Conservation (phyloP, 805 yeast genomes). For the Torulaspora franciscae region DNA sequence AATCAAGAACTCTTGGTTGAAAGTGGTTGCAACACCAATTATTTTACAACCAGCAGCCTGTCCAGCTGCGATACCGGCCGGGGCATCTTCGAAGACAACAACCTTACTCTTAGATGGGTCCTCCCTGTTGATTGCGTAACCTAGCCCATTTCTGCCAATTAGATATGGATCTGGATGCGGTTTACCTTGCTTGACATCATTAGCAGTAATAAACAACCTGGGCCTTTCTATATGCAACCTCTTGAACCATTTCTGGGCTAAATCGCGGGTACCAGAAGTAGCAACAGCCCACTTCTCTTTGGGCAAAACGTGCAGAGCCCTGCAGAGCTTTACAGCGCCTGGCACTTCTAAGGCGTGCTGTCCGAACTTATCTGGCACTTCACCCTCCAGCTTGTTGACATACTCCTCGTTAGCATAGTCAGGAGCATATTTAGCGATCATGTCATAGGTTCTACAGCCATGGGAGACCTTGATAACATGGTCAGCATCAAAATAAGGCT, state of each 20-base stretch:
- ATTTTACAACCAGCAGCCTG: constrained; percentile 77
- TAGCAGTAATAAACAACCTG: constrained; percentile 75
- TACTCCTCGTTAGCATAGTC: constrained; percentile 63
- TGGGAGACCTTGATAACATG: constrained; percentile 70
- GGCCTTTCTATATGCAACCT: constrained; percentile 60
- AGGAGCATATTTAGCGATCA: constrained; percentile 68
- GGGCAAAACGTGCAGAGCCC: constrained; percentile 47
- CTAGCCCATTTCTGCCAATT: constrained; percentile 44
- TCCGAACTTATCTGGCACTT: constrained; percentile 68
- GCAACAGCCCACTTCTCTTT: constrained; percentile 77
- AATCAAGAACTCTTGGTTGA: constrained; percentile 61
- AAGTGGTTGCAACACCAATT: constrained; percentile 79
- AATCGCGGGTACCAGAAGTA: constrained; percentile 71
- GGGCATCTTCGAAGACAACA: constrained; percentile 84
- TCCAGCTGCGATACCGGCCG: constrained; percentile 82
- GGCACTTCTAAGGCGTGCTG: constrained; percentile 68
- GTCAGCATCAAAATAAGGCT: constrained; percentile 64
- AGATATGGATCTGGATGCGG: constrained; percentile 84
- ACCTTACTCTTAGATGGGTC: constrained; percentile 39
- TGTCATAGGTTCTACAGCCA: constrained; percentile 80
- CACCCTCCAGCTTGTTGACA: constrained; percentile 61
- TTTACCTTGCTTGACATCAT: constrained; percentile 72
- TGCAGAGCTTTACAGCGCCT: constrained; percentile 65
- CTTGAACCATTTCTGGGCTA: constrained; percentile 76
- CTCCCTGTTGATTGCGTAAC: constrained; percentile 36